Evolutionary conservation across 2,329 filamentous ascomycete species (phyloP), one percentile per base, ranked within the genome.

Genomic region (Periconia digitata): DNA sequence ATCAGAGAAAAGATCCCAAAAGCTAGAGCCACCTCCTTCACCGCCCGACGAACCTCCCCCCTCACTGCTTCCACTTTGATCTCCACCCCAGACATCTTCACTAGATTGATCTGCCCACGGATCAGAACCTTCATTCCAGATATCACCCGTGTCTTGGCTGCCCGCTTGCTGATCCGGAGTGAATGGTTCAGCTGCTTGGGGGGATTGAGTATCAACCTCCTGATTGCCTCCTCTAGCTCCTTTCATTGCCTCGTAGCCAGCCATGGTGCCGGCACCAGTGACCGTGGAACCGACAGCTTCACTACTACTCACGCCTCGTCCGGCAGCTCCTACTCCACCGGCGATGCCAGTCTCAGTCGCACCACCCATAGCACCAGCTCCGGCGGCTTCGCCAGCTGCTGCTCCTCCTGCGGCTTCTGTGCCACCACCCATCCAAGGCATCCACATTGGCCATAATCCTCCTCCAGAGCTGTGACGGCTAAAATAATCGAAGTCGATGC

Each of bases 401-500:
- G 64, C 70, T 44, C 69, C 74, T 1, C 66, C 72, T 13, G 69
- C 73, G n/a, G 70, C 73, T 6, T 62, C 71, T 12, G 62, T 69
- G n/a, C 67, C 72, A 8, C 60, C 61, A 16, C 69, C 70, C 15
- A 64, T 58, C 42, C 84, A 60, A 0, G 82, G 82, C 62, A 85
- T 58, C 17, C 82, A 82, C 67, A 71, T 60, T 6, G 53, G 45
- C 56, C 78, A 73, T 37, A 76, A 64, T 15, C 76, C 69, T 8
- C 75, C 74, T 2, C 71, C 63, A 16, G 72, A 66, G 44, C 79
- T 83, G 53, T 85, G 81, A 2, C 82, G 75, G 49, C 82, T 85
- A 70, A 86, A 86, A 66, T 86, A 86, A 62, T 86, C 84, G 50
- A 85, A 86, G 59, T 86, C 84, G 40, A 86, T 77, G 47, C 76